A percentile compares a stretch with the other conserved stretches of the same genome.
These are phyloP conservation scores for Podila epicladia DNA, from an alignment of 192 early-diverging fungal genomes.

Conservation along the genomic window DNA sequence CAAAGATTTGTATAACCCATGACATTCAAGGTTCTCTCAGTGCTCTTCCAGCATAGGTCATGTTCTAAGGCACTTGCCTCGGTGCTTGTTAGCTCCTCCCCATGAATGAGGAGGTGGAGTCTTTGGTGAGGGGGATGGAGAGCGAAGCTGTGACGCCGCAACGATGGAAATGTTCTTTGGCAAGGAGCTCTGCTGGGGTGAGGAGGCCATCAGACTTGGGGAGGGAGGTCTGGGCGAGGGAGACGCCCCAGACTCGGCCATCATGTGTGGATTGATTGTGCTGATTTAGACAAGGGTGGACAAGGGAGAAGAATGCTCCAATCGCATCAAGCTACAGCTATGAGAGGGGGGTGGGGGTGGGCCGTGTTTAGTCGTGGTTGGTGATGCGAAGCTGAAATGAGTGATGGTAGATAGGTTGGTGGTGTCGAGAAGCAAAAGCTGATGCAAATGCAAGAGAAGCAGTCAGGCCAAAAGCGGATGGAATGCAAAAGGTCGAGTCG, in stretches of 20 bases:
- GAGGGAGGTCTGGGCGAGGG: constrained; percentile 36
- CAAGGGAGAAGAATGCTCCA: neutral
- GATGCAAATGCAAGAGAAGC: neutral
- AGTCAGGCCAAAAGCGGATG: neutral
- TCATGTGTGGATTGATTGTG: neutral
- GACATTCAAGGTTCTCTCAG: neutral
- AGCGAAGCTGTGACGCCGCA: constrained; percentile 23
- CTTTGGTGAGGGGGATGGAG: constrained; percentile 47
- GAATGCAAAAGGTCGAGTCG: neutral
- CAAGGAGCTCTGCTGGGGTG: constrained; percentile 21
- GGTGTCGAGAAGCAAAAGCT: neutral
- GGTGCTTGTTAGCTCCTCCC: constrained; percentile 38
- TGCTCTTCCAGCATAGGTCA: neutral
- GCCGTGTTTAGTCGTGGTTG: neutral
- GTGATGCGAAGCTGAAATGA: neutral
- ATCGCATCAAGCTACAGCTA: too few relatives aligned
- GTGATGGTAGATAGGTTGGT: neutral
- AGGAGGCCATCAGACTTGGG: constrained; percentile 26
- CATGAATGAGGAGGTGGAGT: constrained; percentile 35
- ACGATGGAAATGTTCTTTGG: constrained; percentile 20
- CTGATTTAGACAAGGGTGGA: neutral
- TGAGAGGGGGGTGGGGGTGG: neutral
- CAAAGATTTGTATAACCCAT: neutral
- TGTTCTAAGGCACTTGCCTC: constrained; percentile 24
- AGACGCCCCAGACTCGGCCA: constrained; percentile 34